These are phyloP conservation scores for Guadua angustifolia DNA, from an alignment of 176 grass and related monocot genomes.

Conservation along the genomic window DNA sequence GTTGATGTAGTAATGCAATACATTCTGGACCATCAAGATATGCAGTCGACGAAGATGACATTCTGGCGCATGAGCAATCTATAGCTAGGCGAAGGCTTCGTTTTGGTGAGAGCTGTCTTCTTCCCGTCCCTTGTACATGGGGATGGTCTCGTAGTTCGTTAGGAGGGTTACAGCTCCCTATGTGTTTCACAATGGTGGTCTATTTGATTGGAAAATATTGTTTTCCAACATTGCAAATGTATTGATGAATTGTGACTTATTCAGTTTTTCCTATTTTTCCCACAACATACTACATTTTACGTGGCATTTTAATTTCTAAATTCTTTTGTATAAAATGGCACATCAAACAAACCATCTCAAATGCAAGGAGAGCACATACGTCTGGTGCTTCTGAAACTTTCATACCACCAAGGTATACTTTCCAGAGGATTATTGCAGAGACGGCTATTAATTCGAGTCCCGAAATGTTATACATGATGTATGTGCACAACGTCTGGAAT, in stretches of 20 bases:
- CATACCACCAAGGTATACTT: too few species aligned
- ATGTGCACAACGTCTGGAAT: too few species aligned
- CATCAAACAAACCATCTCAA: too few species aligned
- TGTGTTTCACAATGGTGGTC: background rate
- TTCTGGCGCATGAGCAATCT: background rate
- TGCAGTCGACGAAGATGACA: background rate
- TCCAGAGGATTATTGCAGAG: too few species aligned
- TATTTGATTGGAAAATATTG: background rate
- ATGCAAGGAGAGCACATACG: too few species aligned
- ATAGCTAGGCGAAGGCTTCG: background rate
- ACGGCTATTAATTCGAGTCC: too few species aligned
- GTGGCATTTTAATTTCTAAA: too few species aligned
- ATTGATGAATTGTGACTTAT: background rate
- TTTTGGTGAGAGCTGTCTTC: background rate
- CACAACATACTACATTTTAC: too few species aligned
- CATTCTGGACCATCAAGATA: background rate
- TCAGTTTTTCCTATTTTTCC: background rate
- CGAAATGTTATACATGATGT: too few species aligned
- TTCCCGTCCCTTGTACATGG: background rate
- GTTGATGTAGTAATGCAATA: background rate
- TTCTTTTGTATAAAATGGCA: too few species aligned
- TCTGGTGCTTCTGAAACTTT: too few species aligned
- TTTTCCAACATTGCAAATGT: background rate
- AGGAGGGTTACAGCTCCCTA: background rate
- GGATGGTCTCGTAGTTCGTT: background rate